Evolutionary conservation across 495 filamentous ascomycete genomes (phyloP).

Genomic region (Cairneyella variabilis): DNA sequence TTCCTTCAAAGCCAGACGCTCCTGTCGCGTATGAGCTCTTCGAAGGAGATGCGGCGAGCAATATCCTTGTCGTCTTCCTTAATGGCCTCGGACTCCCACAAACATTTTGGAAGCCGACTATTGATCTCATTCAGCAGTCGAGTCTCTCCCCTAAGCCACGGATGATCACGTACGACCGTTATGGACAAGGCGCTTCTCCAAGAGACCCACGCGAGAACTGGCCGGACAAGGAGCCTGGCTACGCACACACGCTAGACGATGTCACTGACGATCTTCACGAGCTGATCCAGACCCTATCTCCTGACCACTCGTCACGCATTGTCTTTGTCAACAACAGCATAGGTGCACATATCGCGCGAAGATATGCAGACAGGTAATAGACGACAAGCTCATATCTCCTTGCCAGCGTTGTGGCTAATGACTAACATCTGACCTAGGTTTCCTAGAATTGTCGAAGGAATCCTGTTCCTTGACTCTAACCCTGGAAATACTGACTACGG

Average conservation of each 20-base stretch:
- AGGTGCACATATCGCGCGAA: too few relatives aligned
- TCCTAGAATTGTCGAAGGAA: slow-evolving; percentile 39
- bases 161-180: slow-evolving; percentile 61
- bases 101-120: slow-evolving; percentile 22
- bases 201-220: slow-evolving; percentile 52
- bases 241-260: too few relatives aligned
- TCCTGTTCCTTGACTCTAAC: slow-evolving; percentile 58
- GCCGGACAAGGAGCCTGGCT: too few relatives aligned
- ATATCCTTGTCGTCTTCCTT: slow-evolving; percentile 52
- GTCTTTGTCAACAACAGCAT: too few relatives aligned
- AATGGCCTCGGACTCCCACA: slow-evolving; percentile 57
- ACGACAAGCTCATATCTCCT: slow-evolving; percentile 32
- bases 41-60: slow-evolving; percentile 12
- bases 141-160: slow-evolving; percentile 30
- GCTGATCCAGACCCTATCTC: slow-evolving; percentile 40
- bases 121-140: background rate
- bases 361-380: too few relatives aligned
- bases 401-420: slow-evolving; percentile 55
- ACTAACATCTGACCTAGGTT: slow-evolving; percentile 56
- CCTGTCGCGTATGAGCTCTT: slow-evolving; percentile 29
- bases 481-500: slow-evolving; percentile 59
- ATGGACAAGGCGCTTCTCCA: slow-evolving; percentile 59
- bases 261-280: slow-evolving; percentile 48
- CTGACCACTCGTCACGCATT: background rate
- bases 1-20: slow-evolving; percentile 25